Percentiles rank a stretch among this genome's conserved stretches.
These are phyloP conservation scores for Trametes gibbosa DNA, from an alignment of 768 basidiomycete genomes.

Conservation along the genomic window DNA sequence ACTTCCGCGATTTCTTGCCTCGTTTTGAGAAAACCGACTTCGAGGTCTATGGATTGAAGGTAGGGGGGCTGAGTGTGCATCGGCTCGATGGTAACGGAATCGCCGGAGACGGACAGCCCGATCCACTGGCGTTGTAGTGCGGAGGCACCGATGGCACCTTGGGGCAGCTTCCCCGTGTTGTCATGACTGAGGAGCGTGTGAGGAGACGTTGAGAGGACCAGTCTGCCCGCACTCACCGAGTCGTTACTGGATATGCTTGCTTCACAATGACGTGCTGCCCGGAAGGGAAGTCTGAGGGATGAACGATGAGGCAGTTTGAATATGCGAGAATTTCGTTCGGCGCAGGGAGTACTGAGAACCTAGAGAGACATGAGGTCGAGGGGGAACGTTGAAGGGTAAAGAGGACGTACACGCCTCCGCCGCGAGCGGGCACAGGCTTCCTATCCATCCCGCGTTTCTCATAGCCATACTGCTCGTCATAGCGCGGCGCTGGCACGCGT, in stretches of 20 bases:
- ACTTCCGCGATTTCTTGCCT: slow-evolving; percentile 57
- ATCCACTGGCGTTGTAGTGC: slow-evolving; percentile 87
- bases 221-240: slow-evolving; percentile 47
- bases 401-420: slow-evolving; percentile 23
- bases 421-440: slow-evolving; percentile 14
- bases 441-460: slow-evolving; percentile 30
- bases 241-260: slow-evolving; percentile 65
- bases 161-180: slow-evolving; percentile 64
- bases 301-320: slow-evolving; percentile 77
- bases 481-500: slow-evolving; percentile 28
- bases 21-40: slow-evolving; percentile 62
- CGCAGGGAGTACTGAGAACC: slow-evolving; percentile 25
- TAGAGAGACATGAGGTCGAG: neutral
- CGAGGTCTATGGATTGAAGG: slow-evolving; percentile 77
- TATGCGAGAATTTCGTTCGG: slow-evolving; percentile 54
- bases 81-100: slow-evolving; percentile 67
- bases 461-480: slow-evolving; percentile 28
- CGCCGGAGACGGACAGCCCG: slow-evolving; percentile 74
- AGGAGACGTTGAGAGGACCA: neutral
- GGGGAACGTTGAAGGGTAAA: neutral
- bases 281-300: slow-evolving; percentile 70
- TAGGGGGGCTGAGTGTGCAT: slow-evolving; percentile 52
- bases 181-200: slow-evolving; percentile 58
- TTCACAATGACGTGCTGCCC: slow-evolving; percentile 79
- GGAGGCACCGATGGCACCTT: slow-evolving; percentile 74